Conservation (phyloP, 306 rosid species). For the Rosa multiflora region DNA sequence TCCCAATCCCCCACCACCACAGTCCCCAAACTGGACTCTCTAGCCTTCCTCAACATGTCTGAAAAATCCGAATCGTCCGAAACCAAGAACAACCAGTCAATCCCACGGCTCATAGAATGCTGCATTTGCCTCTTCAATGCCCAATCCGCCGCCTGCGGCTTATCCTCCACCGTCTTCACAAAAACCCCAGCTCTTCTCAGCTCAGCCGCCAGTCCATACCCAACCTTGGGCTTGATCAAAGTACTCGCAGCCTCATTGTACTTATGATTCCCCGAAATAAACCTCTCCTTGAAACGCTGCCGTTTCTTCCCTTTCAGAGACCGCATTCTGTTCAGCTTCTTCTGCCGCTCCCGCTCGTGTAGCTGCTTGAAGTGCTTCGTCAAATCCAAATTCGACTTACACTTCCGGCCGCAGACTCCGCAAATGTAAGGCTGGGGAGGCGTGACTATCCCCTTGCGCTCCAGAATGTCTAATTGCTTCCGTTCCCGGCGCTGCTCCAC, state of each 20-base stretch:
- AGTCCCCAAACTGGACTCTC: slow-evolving; percentile 66
- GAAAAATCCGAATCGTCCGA: slow-evolving; percentile 84
- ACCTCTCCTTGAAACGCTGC: slow-evolving; percentile 58
- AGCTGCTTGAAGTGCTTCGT: slow-evolving; percentile 70
- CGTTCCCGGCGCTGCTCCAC: slow-evolving; percentile 57
- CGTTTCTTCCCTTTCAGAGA: slow-evolving; percentile 67
- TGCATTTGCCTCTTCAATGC: slow-evolving; percentile 82
- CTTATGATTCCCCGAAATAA: slow-evolving; percentile 52
- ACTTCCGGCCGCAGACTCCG: slow-evolving; percentile 66
- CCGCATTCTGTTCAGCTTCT: slow-evolving; percentile 53
- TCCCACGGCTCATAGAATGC: slow-evolving; percentile 76
- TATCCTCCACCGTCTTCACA: slow-evolving; percentile 82
- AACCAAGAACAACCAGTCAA: slow-evolving; percentile 81
- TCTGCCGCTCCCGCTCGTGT: slow-evolving; percentile 72
- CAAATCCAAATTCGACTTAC: slow-evolving; percentile 56
- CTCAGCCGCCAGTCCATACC: slow-evolving; percentile 77
- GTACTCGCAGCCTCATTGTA: slow-evolving; percentile 67
- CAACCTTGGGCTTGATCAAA: slow-evolving; percentile 52
- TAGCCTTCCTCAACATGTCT: slow-evolving; percentile 74
- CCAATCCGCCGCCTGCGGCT: slow-evolving; percentile 91
- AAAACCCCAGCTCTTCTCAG: slow-evolving; percentile 81
- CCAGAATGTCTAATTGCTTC: slow-evolving; percentile 52
- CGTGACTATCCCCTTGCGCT: slow-evolving; percentile 50
- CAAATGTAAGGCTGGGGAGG: slow-evolving; percentile 63
- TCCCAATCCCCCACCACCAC: slow-evolving; percentile 88